Conservation (phyloP, 805 yeast species). For the Hanseniaspora lachancei region DNA sequence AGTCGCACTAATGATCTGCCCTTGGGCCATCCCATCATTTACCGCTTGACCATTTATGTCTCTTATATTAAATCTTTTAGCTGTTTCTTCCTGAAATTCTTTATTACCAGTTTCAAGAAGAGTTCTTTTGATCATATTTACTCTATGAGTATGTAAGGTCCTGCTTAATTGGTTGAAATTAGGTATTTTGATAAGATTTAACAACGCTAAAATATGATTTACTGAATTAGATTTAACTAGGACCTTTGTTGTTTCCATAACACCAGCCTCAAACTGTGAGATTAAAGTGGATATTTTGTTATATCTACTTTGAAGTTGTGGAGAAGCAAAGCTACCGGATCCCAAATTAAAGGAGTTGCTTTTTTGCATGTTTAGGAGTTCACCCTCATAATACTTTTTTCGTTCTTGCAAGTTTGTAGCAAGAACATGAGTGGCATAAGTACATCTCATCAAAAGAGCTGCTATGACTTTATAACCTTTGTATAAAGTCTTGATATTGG, state of each 20-base stretch:
- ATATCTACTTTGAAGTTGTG: background rate
- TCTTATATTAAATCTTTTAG: background rate
- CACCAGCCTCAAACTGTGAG: background rate
- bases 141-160: background rate
- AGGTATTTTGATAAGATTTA: background rate
- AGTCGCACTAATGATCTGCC: background rate
- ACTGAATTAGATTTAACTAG: background rate
- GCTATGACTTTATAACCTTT: constrained; percentile 1
- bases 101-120: background rate
- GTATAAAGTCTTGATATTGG: background rate
- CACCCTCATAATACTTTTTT: background rate
- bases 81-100: background rate
- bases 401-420: background rate
- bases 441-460: constrained; percentile 1
- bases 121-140: background rate
- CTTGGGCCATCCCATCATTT: background rate
- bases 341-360: background rate
- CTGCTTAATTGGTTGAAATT: background rate
- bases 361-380: background rate
- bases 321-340: background rate
- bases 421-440: background rate
- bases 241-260: background rate
- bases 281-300: background rate
- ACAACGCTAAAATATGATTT: background rate
- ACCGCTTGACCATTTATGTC: background rate